phyloP scores from a whole-genome alignment of 2,329 filamentous ascomycete genomes.

The Aspergillus novoparasiticus region DNA sequence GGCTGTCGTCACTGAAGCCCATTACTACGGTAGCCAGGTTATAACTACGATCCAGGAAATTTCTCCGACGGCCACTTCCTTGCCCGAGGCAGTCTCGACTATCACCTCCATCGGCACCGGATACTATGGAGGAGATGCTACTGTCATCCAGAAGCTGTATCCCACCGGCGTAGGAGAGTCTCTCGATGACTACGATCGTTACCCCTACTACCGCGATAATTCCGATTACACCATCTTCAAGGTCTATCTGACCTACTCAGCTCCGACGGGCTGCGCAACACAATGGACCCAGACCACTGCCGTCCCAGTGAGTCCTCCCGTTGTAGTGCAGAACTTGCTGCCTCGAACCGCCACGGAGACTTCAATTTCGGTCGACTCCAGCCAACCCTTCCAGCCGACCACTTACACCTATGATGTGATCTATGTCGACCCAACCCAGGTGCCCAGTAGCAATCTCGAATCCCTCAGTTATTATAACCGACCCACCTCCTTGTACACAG shows the following conservation, averaged over 20 bases:
- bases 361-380: slow-evolving; percentile 26
- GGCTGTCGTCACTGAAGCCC: slow-evolving; percentile 12
- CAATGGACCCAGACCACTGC: slow-evolving; percentile 30
- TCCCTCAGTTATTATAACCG: slow-evolving; percentile 23
- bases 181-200: slow-evolving; percentile 3
- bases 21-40: slow-evolving; percentile 13
- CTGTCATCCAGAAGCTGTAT: slow-evolving; percentile 31
- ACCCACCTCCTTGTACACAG: slow-evolving; percentile 21
- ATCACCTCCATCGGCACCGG: slow-evolving; percentile 22
- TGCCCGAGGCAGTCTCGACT: slow-evolving; percentile 29
- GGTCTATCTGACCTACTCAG: slow-evolving; percentile 31
- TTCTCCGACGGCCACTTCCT: slow-evolving; percentile 24
- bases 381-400: slow-evolving; percentile 26
- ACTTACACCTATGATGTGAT: slow-evolving; percentile 29
- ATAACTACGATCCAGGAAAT: slow-evolving; percentile 24
- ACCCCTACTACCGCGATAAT: slow-evolving; percentile 3
- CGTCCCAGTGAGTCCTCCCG: slow-evolving; percentile 22
- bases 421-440: slow-evolving; percentile 33
- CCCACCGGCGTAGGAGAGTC: slow-evolving; percentile 26
- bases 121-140: slow-evolving; percentile 20
- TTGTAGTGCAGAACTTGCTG: slow-evolving; percentile 17
- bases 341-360: slow-evolving; percentile 25
- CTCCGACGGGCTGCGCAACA: slow-evolving; percentile 31
- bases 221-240: slow-evolving; percentile 24
- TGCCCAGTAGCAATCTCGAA: slow-evolving; percentile 23